Conservation (phyloP, 2,329 filamentous ascomycete species). For the Claviceps pusilla region DNA sequence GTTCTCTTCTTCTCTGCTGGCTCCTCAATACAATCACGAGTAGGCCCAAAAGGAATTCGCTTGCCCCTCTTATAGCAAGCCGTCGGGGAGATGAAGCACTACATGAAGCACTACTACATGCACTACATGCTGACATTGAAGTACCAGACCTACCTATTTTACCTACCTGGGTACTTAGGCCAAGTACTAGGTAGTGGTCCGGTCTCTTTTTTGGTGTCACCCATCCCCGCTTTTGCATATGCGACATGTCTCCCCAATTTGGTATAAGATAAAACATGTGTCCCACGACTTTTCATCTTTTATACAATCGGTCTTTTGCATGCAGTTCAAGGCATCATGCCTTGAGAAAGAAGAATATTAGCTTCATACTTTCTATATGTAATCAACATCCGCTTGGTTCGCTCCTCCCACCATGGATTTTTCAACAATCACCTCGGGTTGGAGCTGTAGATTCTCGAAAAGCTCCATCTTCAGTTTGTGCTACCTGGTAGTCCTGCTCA, state of each 20-base stretch:
- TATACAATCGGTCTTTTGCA: neutral
- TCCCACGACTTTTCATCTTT: neutral
- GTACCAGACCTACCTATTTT: too few relatives aligned
- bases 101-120: neutral
- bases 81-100: neutral
- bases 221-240: neutral
- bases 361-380: neutral
- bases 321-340: neutral
- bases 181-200: too few relatives aligned
- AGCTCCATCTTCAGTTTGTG: constrained; percentile 6
- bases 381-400: neutral
- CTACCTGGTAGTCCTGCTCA: neutral
- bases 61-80: neutral
- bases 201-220: neutral
- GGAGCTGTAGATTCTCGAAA: neutral
- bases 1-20: too few relatives aligned
- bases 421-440: neutral
- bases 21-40: neutral
- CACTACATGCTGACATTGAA: too few relatives aligned
- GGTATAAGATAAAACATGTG: neutral
- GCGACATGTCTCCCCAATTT: neutral
- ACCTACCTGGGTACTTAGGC: too few relatives aligned
- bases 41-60: neutral
- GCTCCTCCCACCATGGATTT: neutral
- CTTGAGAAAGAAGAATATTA: neutral